These are phyloP conservation scores for Colletotrichum zoysiae DNA, from an alignment of 2,329 filamentous ascomycete species.

Conservation along the genomic window DNA sequence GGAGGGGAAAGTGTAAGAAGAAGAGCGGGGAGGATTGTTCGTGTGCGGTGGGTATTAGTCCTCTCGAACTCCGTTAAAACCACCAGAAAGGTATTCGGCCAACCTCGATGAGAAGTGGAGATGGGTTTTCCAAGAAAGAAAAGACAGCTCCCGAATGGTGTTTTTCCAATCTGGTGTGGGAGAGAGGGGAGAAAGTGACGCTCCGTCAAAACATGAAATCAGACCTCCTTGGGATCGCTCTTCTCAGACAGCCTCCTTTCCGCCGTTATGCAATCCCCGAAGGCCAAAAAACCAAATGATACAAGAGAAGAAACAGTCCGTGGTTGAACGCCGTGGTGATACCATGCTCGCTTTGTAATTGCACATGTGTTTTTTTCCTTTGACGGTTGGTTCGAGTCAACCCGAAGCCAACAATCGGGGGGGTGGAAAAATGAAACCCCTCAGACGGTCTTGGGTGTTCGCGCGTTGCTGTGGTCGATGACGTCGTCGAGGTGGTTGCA, in stretches of 20 bases:
- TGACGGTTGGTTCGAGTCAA: conserved; percentile 17
- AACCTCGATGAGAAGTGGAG: conserved; percentile 66
- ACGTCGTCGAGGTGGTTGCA: conserved; percentile 91
- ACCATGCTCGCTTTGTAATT: conserved; percentile 39
- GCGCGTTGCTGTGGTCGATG: conserved; percentile 83
- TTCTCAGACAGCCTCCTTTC: conserved; percentile 40
- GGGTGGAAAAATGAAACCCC: conserved; percentile 28
- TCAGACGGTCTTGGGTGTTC: conserved; percentile 70
- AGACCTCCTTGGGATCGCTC: conserved; percentile 38
- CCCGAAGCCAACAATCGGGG: conserved; percentile 15
- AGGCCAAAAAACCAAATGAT: conserved; percentile 30
- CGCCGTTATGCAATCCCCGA: conserved; percentile 29
- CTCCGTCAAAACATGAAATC: conserved; percentile 42
- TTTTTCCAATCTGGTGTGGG: conserved; percentile 65
- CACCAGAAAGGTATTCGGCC: conserved; percentile 61
- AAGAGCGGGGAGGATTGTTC: conserved; percentile 48
- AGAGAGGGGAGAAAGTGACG: conserved; percentile 52
- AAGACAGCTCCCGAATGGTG: conserved; percentile 59
- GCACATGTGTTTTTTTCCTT: conserved; percentile 33
- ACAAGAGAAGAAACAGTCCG: conserved; percentile 30
- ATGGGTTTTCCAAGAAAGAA: conserved; percentile 46
- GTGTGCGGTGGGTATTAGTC: conserved; percentile 49
- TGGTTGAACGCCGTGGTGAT: conserved; percentile 33
- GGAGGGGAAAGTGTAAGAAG: conserved; percentile 36
- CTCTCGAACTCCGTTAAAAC: conserved; percentile 56